Evolutionary conservation across 768 basidiomycete species (phyloP), one percentile per base, ranked within the genome.

Genomic region (Boletellus ananiceps): DNA sequence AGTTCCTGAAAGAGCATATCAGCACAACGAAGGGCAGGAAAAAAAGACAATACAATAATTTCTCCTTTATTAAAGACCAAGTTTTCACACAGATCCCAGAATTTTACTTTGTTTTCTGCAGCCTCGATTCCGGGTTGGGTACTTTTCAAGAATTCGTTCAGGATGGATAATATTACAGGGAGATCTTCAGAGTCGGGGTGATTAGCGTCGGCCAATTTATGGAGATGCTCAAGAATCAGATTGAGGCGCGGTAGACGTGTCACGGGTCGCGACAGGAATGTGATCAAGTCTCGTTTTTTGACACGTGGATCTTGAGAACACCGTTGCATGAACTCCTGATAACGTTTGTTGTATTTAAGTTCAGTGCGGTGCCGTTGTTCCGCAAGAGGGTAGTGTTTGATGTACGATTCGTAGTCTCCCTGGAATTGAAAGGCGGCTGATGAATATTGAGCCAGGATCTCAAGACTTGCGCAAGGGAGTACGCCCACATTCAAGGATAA

Each of bases 81-180:
- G 57, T 78, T 84, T 69, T 94, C 89, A 55, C 81, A 82, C 3
- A 94, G 70, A 45, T 74, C 82, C 84, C 86, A 89, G 51, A 91
- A 84, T 61, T 91, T 92, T 56, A 93, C 92, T 63, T 92, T 92
- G 54, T 81, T 78, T 62, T 94, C 92, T 1, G 93, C 89, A n/a
- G 84, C 88, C 51, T 83, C 88, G 51, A 95, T 93, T 4, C 93
- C 93, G 1, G 91, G 91, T 59, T 94, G 85, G 0, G 89, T 89
- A 55, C 84, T 84, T 73, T 88, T 91, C 51, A 95, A 76, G 53
- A 82, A 84, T 40, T 83, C 79, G 27, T 75, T 80, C 46, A 94
- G 58, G 3, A 93, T 78, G 9, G 74, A 75, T 21, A 88, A 60
- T 15, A 88, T 79, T 5, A 90, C 73, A 2, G 90, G 89, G 7